Base-by-base conservation (phyloP, 768 basidiomycete genomes). In the Ramaria rubella region DNA sequence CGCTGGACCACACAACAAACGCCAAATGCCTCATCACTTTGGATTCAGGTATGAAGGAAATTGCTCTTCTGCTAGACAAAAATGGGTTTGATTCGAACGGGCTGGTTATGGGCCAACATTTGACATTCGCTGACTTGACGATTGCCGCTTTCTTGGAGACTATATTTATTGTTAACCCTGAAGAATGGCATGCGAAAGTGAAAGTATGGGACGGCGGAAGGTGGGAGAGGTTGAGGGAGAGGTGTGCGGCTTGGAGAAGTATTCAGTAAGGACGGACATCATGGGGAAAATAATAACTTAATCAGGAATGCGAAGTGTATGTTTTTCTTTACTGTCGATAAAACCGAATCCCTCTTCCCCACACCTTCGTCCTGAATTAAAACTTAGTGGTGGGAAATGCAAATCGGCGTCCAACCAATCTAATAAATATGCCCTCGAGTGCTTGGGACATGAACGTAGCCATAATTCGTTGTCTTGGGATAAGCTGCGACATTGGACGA, bases 91-190 rank as follows among this genome's bases (percentile, higher is more conserved):
- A 49, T 3, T 68, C 70, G 1, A 68, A 66, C 7, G 21, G 17
- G 24, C 77, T 69, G 54, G 57, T 79, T 19, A 65, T 74, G 58
- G 77, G 77, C 1, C 62, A 70, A 6, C 61, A 58, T 12, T 60
- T 70, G 8, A 69, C 67, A 1, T 80, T 72, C 63, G 72, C 70
- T 0, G 78, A 81, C 61, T 65, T 79, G 27, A 66, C 68, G 9
- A 31, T 48, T 24, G 49, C 33, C 30, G 11, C 49, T 8, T 17
- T 34, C 2, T 24, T 51, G 29, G 30, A 51, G 29, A 34, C 11
- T 5, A 5, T 17, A 9, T 51, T 33, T 14, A 6, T 34, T n/a
- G 11, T 51, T 1, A 11, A 2, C 17, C 49, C 49, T 9, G 49
- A 34, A 12, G 49, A 51, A 23, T 51, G 49, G 49, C 8, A 51